Percentiles rank a stretch among this genome's conserved stretches.
These are phyloP conservation scores for Nakataea oryzae DNA, from an alignment of 2,329 filamentous ascomycete genomes.

Conservation along the genomic window DNA sequence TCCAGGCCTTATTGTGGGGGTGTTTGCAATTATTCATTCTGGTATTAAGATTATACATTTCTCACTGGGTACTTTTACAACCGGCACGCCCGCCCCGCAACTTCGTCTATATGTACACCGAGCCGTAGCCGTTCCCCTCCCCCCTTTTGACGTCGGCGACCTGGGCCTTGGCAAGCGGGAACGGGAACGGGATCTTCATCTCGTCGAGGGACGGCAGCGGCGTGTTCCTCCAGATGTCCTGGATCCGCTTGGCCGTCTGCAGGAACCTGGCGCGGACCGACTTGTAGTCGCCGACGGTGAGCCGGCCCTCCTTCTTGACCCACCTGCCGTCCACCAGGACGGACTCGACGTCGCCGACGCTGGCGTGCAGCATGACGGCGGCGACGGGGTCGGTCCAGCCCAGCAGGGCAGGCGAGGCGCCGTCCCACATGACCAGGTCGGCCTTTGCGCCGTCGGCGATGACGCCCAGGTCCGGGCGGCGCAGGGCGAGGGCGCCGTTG, in stretches of 20 bases:
- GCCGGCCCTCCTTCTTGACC: conserved; percentile 30
- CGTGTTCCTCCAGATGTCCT: conserved; percentile 13
- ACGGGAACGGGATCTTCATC: background rate
- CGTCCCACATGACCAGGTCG: conserved; percentile 42
- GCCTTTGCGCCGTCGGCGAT: conserved; percentile 39
- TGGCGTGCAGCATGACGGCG: conserved; percentile 43
- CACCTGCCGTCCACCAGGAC: conserved; percentile 40
- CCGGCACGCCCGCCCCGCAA: background rate
- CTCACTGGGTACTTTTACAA: too few relatives aligned
- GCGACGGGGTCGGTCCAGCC: conserved; percentile 46
- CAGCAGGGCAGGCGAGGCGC: conserved; percentile 33
- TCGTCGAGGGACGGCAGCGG: conserved; percentile 16
- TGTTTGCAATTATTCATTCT: too few relatives aligned
- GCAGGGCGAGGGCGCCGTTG: conserved; percentile 38
- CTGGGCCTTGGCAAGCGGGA: background rate
- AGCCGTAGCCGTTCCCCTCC: conserved; percentile 8
- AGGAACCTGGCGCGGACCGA: conserved; percentile 21
- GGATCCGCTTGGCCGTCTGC: conserved; percentile 20
- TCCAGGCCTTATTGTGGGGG: too few relatives aligned
- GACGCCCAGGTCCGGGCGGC: conserved; percentile 38
- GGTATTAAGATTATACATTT: too few relatives aligned
- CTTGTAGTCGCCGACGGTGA: conserved; percentile 15
- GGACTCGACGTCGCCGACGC: conserved; percentile 37
- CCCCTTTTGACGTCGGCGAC: conserved; percentile 7
- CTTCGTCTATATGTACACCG: background rate